Evolutionary conservation across 768 basidiomycete genomes (phyloP).

Genomic region (Hygrocybe punicea): DNA sequence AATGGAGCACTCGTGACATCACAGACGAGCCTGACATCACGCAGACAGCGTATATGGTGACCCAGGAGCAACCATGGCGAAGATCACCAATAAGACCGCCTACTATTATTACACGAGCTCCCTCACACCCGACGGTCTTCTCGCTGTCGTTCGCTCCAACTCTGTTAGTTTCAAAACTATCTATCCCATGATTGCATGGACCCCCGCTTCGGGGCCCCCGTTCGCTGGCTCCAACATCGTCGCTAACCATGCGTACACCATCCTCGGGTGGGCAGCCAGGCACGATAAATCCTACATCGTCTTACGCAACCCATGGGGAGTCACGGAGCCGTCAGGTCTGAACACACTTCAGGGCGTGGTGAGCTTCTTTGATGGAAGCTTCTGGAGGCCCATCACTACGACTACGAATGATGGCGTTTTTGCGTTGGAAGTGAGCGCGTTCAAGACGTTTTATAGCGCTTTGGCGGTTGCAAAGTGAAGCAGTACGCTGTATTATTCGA

Average conservation of each 20-base stretch:
- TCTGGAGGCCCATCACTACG: constrained; percentile 2
- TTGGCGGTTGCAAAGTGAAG: neutral
- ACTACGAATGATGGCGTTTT: neutral
- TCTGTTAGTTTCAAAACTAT: neutral
- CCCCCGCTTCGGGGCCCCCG: neutral
- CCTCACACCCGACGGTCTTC: neutral
- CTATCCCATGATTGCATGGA: neutral
- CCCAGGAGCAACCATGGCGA: neutral
- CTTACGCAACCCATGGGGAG: constrained; percentile 1
- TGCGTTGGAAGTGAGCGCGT: neutral
- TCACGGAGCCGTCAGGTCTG: neutral
- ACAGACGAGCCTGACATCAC: neutral
- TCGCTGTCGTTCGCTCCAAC: neutral
- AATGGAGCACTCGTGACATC: neutral
- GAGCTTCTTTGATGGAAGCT: neutral
- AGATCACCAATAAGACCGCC: neutral
- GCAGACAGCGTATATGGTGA: neutral
- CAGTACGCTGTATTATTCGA: neutral
- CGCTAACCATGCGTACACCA: constrained; percentile 2
- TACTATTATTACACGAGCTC: neutral
- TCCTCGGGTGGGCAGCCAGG: neutral
- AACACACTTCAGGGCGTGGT: neutral
- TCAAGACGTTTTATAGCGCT: neutral
- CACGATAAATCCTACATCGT: neutral
- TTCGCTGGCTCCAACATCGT: constrained; percentile 2